Conservation (phyloP, 106 monocot genomes). For the Gastrodia elata region DNA sequence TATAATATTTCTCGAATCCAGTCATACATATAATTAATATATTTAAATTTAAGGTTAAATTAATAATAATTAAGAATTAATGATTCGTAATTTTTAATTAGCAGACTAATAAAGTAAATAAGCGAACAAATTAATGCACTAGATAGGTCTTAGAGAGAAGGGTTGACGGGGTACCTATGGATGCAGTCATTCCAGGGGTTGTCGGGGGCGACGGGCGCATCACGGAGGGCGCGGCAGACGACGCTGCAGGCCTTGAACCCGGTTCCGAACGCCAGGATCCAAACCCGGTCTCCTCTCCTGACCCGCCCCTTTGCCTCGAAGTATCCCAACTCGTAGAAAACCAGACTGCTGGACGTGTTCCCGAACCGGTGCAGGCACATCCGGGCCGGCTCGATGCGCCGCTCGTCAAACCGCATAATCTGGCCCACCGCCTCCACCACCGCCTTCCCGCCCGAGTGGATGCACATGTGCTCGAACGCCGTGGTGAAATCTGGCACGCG, state of each 20-base stretch:
- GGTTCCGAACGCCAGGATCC: conserved; percentile 67
- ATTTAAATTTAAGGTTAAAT: too few species aligned
- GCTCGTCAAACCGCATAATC: conserved; percentile 20
- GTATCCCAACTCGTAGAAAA: conserved; percentile 70
- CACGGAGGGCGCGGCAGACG: conserved; percentile 27
- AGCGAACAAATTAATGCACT: too few species aligned
- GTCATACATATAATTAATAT: too few species aligned
- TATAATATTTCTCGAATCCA: too few species aligned
- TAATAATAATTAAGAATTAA: too few species aligned
- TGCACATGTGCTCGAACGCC: conserved; percentile 58
- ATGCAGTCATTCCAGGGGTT: conserved; percentile 51
- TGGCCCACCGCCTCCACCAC: conserved; percentile 37
- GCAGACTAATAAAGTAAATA: too few species aligned
- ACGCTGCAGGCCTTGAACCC: conserved; percentile 64
- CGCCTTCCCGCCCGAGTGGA: conserved; percentile 57
- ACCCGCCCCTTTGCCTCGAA: conserved; percentile 55
- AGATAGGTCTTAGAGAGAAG: too few species aligned
- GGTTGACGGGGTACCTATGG: conserved; percentile 47
- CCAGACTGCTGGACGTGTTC: conserved; percentile 61
- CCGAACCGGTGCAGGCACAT: conserved; percentile 72
- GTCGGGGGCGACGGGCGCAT: conserved; percentile 23
- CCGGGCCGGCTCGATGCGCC: conserved; percentile 42
- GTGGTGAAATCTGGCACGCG: conserved; percentile 39
- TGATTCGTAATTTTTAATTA: too few species aligned
- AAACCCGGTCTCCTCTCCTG: conserved; percentile 39